These are phyloP conservation scores for Trichoderma harzianum DNA, from an alignment of 2,329 filamentous ascomycete species.

Conservation along the genomic window DNA sequence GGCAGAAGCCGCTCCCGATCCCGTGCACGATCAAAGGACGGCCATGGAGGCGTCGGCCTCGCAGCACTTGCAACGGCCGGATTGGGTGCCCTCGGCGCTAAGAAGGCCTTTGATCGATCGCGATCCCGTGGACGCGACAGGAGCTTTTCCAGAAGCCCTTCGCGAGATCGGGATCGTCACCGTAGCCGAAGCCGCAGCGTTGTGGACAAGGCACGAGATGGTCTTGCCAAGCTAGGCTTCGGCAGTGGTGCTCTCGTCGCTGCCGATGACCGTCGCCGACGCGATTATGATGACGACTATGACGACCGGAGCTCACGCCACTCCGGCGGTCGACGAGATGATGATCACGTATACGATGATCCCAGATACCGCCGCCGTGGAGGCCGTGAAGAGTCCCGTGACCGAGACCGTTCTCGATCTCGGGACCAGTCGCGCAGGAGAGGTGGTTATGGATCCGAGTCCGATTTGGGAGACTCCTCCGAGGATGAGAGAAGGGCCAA, in stretches of 20 bases:
- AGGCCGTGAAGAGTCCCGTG: conserved; percentile 39
- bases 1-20: conserved; percentile 69
- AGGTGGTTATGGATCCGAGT: conserved; percentile 48
- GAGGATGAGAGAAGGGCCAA: conserved; percentile 52
- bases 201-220: conserved; percentile 59
- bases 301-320: conserved; percentile 42
- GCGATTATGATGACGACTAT: conserved; percentile 44
- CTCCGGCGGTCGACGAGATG: conserved; percentile 35
- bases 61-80: conserved; percentile 62
- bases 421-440: conserved; percentile 29
- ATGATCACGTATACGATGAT: conserved; percentile 45
- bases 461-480: conserved; percentile 56
- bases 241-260: conserved; percentile 44
- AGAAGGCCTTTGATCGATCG: conserved; percentile 57
- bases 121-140: conserved; percentile 47
- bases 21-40: conserved; percentile 53
- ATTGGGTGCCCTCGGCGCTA: conserved; percentile 57
- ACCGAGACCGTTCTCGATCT: conserved; percentile 23
- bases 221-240: conserved; percentile 60
- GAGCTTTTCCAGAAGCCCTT: conserved; percentile 40
- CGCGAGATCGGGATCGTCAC: conserved; percentile 46
- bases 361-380: conserved; percentile 41
- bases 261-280: conserved; percentile 38
- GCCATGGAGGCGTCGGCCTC: conserved; percentile 49
- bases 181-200: conserved; percentile 61